Conservation (phyloP, 2,329 filamentous ascomycete genomes). For the Beauveria pseudobassiana region DNA sequence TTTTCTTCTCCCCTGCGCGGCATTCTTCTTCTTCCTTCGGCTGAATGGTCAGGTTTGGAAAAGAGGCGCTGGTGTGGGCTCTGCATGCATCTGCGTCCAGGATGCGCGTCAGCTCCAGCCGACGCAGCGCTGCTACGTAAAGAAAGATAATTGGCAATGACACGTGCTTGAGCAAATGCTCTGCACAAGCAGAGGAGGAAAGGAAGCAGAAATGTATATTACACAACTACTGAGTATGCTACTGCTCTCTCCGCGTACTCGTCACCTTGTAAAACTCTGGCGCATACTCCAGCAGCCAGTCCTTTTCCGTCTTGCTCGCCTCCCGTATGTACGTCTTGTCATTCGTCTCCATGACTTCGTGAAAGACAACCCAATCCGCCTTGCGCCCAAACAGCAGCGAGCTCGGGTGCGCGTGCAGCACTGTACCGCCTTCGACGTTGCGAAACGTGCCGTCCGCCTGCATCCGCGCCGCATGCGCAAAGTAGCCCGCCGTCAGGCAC, state of each 20-base stretch:
- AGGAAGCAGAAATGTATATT: not conserved
- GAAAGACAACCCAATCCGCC: slow-evolving; percentile 93
- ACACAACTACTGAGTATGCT: not conserved
- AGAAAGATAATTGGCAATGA: not conserved
- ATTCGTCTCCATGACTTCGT: slow-evolving; percentile 84
- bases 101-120: no score
- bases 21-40: not conserved
- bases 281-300: slow-evolving; percentile 86
- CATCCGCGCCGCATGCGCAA: slow-evolving; percentile 90
- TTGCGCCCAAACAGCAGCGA: slow-evolving; percentile 95
- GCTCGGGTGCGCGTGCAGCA: slow-evolving; percentile 81
- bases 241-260: slow-evolving; percentile 18
- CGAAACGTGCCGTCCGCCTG: slow-evolving; percentile 85
- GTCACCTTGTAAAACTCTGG: slow-evolving; percentile 67
- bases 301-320: slow-evolving; percentile 86
- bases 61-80: not conserved
- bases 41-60: not conserved
- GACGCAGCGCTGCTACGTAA: no score
- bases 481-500: slow-evolving; percentile 85
- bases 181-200: not conserved
- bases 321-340: slow-evolving; percentile 87
- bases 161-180: not conserved
- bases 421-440: slow-evolving; percentile 71
- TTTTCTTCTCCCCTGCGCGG: not conserved
- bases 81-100: not conserved